Base-by-base conservation (phyloP, 2,329 filamentous ascomycete species). In the Sarocladium oryzae region DNA sequence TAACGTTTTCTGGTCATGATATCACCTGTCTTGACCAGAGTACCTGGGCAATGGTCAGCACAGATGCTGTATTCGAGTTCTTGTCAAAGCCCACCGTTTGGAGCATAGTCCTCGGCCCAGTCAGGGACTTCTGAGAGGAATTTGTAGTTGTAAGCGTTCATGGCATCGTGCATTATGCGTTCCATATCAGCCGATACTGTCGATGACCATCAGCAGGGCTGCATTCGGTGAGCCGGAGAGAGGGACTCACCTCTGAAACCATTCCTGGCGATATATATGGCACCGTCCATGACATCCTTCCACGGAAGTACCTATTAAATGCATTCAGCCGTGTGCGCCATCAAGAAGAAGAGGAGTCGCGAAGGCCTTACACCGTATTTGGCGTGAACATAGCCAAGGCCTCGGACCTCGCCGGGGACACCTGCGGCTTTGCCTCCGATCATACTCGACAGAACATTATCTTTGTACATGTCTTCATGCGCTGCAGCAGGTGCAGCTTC, bases 21-120 rank as follows among this genome's bases (percentile, higher is more conserved):
- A 46, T 95, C 88, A 16, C 88, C 89, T 2, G 90, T 68, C 16
- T 77, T 72, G 0, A 96, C 60, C 2, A 88, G 72, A 0, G 77
- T 85, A 3, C 90, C 72, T 74, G 32, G 4, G 15, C 2, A 40
- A 10, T 32, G 15, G 1, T n/a, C 16, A 20, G 37, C 38, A 30
- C 28, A 13, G 28, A 30, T 30, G 7, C 7, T 30, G 7, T 7
- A 30, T 7, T 13, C 13, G 7, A 30, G 28, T 13, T 30, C 28
- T 7, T n/a, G 28, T 7, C 7, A 30, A 9, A 18, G 46, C 55
- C 16, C 52, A 72, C 74, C 92, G 54, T 91, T 83, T 0, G 89
- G 89, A 2, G 89, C 90, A 69, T 96, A 96, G 63, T 96, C 92
- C 45, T 87, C 66, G 0, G 91, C 89, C 86, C 89, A 97, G 3